Evolutionary conservation across 2,329 filamentous ascomycete genomes (phyloP).

Genomic region (Ramichloridium luteum): DNA sequence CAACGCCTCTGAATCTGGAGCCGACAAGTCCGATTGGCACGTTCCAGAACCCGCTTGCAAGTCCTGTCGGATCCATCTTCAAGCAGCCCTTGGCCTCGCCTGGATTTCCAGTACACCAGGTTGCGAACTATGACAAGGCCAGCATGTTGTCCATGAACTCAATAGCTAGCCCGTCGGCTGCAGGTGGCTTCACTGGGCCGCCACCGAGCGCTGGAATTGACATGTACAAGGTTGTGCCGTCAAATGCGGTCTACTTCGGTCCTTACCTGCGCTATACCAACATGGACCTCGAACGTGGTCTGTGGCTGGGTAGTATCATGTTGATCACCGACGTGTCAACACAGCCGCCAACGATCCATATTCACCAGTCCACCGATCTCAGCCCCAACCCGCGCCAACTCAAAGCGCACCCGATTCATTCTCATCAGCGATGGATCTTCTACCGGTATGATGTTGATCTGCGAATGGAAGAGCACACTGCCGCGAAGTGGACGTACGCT

Average conservation of each 20-base stretch:
- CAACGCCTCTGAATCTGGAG: conserved; percentile 72
- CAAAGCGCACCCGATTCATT: conserved; percentile 67
- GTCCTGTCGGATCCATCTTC: conserved; percentile 37
- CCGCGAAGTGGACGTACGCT: conserved; percentile 91
- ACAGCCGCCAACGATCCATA: conserved; percentile 89
- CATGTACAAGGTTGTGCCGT: conserved; percentile 84
- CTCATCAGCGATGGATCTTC: conserved; percentile 89
- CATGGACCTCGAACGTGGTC: conserved; percentile 83
- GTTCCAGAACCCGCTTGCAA: conserved; percentile 32
- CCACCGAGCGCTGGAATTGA: conserved; percentile 82
- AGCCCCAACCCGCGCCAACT: conserved; percentile 83
- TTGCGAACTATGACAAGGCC: conserved; percentile 64
- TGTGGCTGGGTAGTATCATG: conserved; percentile 89
- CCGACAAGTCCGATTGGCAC: conserved; percentile 69
- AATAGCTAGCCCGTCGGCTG: conserved; percentile 59
- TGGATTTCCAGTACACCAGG: conserved; percentile 62
- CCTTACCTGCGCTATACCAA: conserved; percentile 93
- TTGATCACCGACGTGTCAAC: conserved; percentile 72
- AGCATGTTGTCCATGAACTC: conserved; percentile 73
- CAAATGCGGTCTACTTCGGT: conserved; percentile 95
- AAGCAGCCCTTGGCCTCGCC: conserved; percentile 65
- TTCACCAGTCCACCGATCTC: conserved; percentile 79
- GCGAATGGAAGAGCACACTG: conserved; percentile 66
- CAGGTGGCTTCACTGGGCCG: conserved; percentile 71
- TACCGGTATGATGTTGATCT: conserved; percentile 89